Conservation (phyloP, 1,284 basidiomycete species). For the Cutaneotrichosporon mucoides region DNA sequence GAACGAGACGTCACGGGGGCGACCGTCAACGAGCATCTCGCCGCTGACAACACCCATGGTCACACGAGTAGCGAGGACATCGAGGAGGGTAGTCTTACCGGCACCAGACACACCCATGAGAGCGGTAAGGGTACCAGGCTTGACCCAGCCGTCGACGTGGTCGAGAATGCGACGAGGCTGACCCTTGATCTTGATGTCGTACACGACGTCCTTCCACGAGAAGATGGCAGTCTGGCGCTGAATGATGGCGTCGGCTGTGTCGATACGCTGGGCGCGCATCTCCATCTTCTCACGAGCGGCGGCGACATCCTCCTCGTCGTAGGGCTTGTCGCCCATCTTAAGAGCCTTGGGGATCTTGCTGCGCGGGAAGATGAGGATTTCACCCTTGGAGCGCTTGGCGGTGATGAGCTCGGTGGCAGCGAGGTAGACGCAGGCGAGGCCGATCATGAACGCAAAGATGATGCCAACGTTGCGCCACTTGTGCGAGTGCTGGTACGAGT, state of each 20-base stretch:
- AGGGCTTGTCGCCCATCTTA: slow-evolving; percentile 25
- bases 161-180: slow-evolving; percentile 64
- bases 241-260: slow-evolving; percentile 36
- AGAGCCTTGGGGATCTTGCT: slow-evolving; percentile 46
- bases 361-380: slow-evolving; percentile 53
- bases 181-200: slow-evolving; percentile 60
- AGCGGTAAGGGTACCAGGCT: slow-evolving; percentile 72
- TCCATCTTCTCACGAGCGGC: slow-evolving; percentile 39
- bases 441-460: slow-evolving; percentile 55
- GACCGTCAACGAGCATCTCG: slow-evolving; percentile 72
- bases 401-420: slow-evolving; percentile 55
- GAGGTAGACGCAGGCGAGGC: slow-evolving; percentile 55
- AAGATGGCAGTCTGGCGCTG: slow-evolving; percentile 50
- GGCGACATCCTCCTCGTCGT: slow-evolving; percentile 25
- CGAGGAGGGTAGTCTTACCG: slow-evolving; percentile 72
- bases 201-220: slow-evolving; percentile 53
- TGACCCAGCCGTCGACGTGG: slow-evolving; percentile 76
- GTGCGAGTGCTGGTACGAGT: slow-evolving; percentile 59
- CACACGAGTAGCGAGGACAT: slow-evolving; percentile 76
- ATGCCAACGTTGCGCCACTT: slow-evolving; percentile 63
- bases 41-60: slow-evolving; percentile 75
- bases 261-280: slow-evolving; percentile 1
- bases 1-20: slow-evolving; percentile 66
- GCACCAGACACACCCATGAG: slow-evolving; percentile 65
- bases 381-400: slow-evolving; percentile 53